Conservation (phyloP, 1,284 basidiomycete species). For the Coniferiporia sulphurascens region DNA sequence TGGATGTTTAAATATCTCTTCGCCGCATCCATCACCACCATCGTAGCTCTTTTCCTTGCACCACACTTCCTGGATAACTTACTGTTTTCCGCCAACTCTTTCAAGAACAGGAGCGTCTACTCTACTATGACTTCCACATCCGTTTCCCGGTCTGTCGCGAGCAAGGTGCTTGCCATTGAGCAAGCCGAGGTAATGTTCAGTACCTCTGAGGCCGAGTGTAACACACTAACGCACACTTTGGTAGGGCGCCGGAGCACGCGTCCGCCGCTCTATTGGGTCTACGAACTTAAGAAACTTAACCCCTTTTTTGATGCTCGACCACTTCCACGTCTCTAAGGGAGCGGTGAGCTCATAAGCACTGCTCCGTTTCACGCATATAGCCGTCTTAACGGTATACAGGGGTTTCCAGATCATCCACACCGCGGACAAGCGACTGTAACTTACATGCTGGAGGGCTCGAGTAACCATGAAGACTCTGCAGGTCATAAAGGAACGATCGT, state of each 20-base stretch:
- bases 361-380: neutral
- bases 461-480: slow-evolving; percentile 87
- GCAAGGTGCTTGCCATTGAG: slow-evolving; percentile 76
- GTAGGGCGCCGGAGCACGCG: slow-evolving; percentile 80
- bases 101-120: slow-evolving; percentile 7
- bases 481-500: slow-evolving; percentile 83
- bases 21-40: slow-evolving; percentile 3
- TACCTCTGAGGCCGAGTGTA: neutral
- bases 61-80: slow-evolving; percentile 9
- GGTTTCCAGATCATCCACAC: slow-evolving; percentile 85
- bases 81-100: slow-evolving; percentile 4
- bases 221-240: neutral
- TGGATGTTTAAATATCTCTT: slow-evolving; percentile 18
- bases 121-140: slow-evolving; percentile 27
- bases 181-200: slow-evolving; percentile 62
- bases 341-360: slow-evolving; percentile 39
- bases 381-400: slow-evolving; percentile 30
- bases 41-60: slow-evolving; percentile 17
- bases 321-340: slow-evolving; percentile 62
- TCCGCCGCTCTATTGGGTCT: slow-evolving; percentile 87
- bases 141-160: slow-evolving; percentile 65
- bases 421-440: slow-evolving; percentile 86
- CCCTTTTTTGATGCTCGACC: slow-evolving; percentile 89
- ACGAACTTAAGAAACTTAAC: slow-evolving; percentile 73
- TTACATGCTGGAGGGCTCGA: slow-evolving; percentile 85